Conservation (phyloP, 768 basidiomycete genomes). For the Coprinopsis strossmayeri region DNA sequence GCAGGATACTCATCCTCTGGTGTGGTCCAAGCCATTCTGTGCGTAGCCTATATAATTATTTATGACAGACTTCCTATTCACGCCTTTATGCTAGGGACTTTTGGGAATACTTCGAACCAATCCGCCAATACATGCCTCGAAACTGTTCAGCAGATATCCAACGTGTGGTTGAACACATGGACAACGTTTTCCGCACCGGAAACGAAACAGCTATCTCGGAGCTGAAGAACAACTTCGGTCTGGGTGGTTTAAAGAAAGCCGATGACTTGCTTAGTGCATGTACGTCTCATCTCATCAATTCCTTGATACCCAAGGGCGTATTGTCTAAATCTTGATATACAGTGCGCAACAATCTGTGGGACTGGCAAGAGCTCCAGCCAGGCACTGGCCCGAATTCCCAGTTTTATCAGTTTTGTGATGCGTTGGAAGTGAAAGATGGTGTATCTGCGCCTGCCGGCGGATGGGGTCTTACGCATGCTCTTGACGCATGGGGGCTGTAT, state of each 20-base stretch:
- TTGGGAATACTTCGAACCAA: constrained; percentile 71
- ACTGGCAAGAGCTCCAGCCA: constrained; percentile 62
- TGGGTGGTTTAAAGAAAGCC: constrained; percentile 48
- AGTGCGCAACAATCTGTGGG: constrained; percentile 57
- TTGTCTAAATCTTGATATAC: constrained; percentile 27
- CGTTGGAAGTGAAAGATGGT: constrained; percentile 57
- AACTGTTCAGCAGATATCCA: constrained; percentile 74
- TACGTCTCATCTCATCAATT: not conserved
- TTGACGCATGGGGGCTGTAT: constrained; percentile 53
- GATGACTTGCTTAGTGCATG: constrained; percentile 60
- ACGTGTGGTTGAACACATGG: constrained; percentile 55
- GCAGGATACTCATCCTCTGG: constrained; percentile 65
- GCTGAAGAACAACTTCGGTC: constrained; percentile 54
- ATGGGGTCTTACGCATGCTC: constrained; percentile 57
- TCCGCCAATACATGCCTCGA: constrained; percentile 56
- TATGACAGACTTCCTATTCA: not conserved
- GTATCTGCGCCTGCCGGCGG: constrained; percentile 41
- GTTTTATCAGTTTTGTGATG: constrained; percentile 63
- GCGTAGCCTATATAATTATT: constrained; percentile 11
- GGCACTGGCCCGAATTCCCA: constrained; percentile 33
- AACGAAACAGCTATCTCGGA: constrained; percentile 40
- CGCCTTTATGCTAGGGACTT: constrained; percentile 35
- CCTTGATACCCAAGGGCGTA: not conserved
- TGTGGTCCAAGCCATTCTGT: constrained; percentile 58
- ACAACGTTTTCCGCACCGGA: constrained; percentile 43